Evolutionary conservation across 805 yeast genomes (phyloP), one percentile per base, ranked within the genome.

Genomic region (Cyberlindnera petersonii): DNA sequence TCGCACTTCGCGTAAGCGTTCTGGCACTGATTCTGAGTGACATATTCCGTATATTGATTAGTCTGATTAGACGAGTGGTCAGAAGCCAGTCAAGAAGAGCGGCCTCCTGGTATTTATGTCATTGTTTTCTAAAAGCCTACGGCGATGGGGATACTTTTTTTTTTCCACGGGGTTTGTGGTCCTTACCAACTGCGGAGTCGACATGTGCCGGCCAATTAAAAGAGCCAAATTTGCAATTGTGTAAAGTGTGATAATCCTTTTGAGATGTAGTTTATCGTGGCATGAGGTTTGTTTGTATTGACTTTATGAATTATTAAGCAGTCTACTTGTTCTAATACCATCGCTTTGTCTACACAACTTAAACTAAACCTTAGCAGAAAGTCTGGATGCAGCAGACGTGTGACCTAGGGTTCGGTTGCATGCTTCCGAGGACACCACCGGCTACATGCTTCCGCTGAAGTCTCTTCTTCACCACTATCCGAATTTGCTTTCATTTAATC

Each of bases 141-240:
- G 5, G 5, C 15, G 11, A 4, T 18, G 14, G 8, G 20, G 36
- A 7, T 11, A 20, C 13, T 19, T 26, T 21, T 26, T 17, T 39
- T 35, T 35, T 35, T 21, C 19, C 8, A n/a, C 30, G 28, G 15
- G 36, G 24, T 15, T 13, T 33, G 38, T 30, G 31, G 35, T 24
- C 24, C 38, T 15, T 34, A 30, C 29, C 42, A 24, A 11, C n/a
- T n/a, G 22, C 16, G 9, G 26, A 31, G 26, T 21, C 26, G 9
- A 10, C 33, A 24, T 24, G n/a, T 23, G 19, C 19, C 22, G 44
- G 35, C 49, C 49, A 45, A 45, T 45, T 33, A 32, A 22, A 36
- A n/a, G n/a, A 10, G 22, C 15, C 42, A 45, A 39, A 45, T 45
- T 45, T 42, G 42, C 35, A 45, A 42, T 40, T 6, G 5, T 14